A percentile compares a stretch with the other conserved stretches of the same genome.
phyloP scores from a whole-genome alignment of 2,329 filamentous ascomycete genomes.

The Colletotrichum spinosum region DNA sequence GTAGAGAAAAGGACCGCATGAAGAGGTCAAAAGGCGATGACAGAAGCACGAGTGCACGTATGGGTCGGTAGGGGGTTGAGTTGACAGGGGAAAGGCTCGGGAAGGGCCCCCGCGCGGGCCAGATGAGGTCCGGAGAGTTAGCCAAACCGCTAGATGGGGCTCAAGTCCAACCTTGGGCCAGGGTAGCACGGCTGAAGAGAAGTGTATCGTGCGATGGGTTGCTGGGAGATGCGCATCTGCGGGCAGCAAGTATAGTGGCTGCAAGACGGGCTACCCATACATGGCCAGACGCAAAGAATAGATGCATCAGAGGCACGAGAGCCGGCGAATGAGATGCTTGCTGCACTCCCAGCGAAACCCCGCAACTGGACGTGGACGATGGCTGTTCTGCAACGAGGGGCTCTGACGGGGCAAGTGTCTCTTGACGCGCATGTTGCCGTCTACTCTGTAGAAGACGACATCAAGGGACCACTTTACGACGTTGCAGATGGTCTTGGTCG shows the following conservation, averaged over 20 bases:
- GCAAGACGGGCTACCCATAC: conserved; percentile 19
- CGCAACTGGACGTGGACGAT: conserved; percentile 26
- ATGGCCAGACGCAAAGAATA: conserved; percentile 4
- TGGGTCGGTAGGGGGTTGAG: conserved; percentile 32
- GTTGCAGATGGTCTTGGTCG: conserved; percentile 23
- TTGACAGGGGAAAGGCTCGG: conserved; percentile 33
- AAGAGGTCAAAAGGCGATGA: conserved; percentile 34
- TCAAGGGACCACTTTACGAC: conserved; percentile 11
- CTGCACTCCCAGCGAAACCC: conserved; percentile 25
- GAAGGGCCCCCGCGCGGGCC: conserved; percentile 46
- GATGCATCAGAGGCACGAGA: conserved; percentile 1
- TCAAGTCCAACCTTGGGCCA: conserved; percentile 34
- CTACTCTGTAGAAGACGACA: conserved; percentile 3
- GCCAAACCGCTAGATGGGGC: conserved; percentile 43
- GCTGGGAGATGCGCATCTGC: conserved; percentile 11
- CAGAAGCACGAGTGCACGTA: conserved; percentile 39
- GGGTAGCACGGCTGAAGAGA: conserved; percentile 23
- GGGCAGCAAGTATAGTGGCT: background rate
- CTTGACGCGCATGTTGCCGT: conserved; percentile 37
- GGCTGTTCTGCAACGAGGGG: conserved; percentile 13
- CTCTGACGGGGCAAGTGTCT: conserved; percentile 30
- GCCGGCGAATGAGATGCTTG: conserved; percentile 27
- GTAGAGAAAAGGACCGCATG: conserved; percentile 26
- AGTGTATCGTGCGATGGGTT: background rate
- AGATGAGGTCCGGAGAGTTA: conserved; percentile 45